Evolutionary conservation across 225 moss, liverwort and hornwort species (phyloP).

Genomic region (Takakia lepidozioides): DNA sequence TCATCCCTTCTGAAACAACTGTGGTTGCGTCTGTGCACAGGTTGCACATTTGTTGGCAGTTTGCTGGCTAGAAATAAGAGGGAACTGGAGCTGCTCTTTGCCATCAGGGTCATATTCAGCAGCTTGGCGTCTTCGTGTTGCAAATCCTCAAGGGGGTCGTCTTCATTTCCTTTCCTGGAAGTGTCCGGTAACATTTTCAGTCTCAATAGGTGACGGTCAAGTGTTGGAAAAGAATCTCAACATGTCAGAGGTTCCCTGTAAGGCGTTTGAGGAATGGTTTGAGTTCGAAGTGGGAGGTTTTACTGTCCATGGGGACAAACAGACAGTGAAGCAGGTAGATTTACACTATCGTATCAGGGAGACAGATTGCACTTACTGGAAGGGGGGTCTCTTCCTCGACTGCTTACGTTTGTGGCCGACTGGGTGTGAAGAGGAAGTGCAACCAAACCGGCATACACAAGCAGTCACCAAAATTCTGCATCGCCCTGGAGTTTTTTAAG

Average conservation of each 20-base stretch:
- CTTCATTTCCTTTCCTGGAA: slow-evolving; percentile 68
- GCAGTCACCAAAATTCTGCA: slow-evolving; percentile 13
- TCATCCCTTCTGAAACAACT: no score
- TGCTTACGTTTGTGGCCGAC: slow-evolving; percentile 60
- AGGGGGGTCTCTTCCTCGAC: slow-evolving; percentile 77
- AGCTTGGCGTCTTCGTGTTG: slow-evolving; percentile 72
- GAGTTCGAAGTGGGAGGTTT: slow-evolving; percentile 85
- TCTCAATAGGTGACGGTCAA: slow-evolving; percentile 46
- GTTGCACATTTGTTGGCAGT: slow-evolving; percentile 78
- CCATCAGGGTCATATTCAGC: slow-evolving; percentile 67
- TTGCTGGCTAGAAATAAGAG: slow-evolving; percentile 65
- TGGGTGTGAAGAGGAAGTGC: slow-evolving; percentile 35
- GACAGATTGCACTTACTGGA: slow-evolving; percentile 70
- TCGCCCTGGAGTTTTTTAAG: slow-evolving; percentile 28
- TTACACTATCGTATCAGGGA: slow-evolving; percentile 49
- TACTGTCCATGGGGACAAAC: slow-evolving; percentile 36
- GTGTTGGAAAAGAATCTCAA: slow-evolving; percentile 54
- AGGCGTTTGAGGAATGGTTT: slow-evolving; percentile 68
- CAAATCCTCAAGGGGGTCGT: slow-evolving; percentile 83
- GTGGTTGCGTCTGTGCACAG: slow-evolving; percentile 30
- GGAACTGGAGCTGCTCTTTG: slow-evolving; percentile 71
- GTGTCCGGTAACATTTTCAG: slow-evolving; percentile 49
- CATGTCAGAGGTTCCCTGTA: slow-evolving; percentile 29
- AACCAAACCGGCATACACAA: slow-evolving; percentile 1
- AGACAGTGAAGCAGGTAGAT: slow-evolving; percentile 38